Conservation (phyloP, 768 basidiomycete species). For the Strobilomyces dryophilus region DNA sequence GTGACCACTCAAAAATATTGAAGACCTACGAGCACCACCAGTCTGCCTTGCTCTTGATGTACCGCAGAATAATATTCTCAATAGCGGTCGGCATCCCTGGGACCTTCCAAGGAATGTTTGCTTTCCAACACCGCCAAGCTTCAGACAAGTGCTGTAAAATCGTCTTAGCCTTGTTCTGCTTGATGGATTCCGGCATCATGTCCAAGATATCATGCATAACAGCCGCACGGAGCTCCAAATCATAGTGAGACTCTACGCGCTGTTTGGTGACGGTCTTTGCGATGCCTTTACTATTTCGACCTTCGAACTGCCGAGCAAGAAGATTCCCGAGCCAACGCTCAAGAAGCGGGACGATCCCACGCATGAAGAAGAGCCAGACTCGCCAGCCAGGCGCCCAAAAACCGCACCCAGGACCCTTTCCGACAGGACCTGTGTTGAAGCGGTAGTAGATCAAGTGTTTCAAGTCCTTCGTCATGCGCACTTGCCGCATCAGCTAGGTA, state of each 20-base stretch:
- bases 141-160: constrained; percentile 97
- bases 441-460: constrained; percentile 98
- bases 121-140: constrained; percentile 98
- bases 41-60: constrained; percentile 99
- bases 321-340: constrained; percentile 98
- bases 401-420: constrained; percentile 97
- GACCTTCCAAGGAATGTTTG: constrained; percentile 99
- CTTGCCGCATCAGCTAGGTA: constrained; percentile 91
- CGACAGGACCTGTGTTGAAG: constrained; percentile 99
- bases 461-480: constrained; percentile 98
- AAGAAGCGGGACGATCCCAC: constrained; percentile 95
- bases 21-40: constrained; percentile 89
- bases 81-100: constrained; percentile 99
- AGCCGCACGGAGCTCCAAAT: constrained; percentile 93
- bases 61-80: constrained; percentile 97
- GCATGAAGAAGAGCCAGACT: constrained; percentile 99
- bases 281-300: constrained; percentile 92
- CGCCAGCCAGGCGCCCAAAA: constrained; percentile 99
- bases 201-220: constrained; percentile 99
- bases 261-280: constrained; percentile 99
- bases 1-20: neutral
- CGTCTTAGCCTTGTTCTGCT: constrained; percentile 99
- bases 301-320: constrained; percentile 97
- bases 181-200: constrained; percentile 99
- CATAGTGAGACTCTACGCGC: constrained; percentile 97